Evolutionary conservation across 768 basidiomycete genomes (phyloP).

Genomic region (Gloeostereum incarnatum): DNA sequence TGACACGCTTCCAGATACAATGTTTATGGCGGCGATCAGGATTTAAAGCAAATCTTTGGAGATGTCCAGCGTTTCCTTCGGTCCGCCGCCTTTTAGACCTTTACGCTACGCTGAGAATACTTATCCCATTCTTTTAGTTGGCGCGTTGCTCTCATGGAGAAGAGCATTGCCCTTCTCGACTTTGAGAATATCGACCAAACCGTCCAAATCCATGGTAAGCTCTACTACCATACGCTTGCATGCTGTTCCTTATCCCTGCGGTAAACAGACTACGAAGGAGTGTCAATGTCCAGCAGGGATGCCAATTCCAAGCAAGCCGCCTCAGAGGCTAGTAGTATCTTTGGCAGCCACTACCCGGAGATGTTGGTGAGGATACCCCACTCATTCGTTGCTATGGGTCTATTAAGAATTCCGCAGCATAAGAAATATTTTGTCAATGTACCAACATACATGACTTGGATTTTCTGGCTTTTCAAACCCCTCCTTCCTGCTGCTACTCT

Average conservation of each 20-base stretch:
- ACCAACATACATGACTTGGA: slow-evolving; percentile 66
- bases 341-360: slow-evolving; percentile 73
- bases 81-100: slow-evolving; percentile 22
- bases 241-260: background rate
- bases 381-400: background rate
- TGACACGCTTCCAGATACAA: slow-evolving; percentile 46
- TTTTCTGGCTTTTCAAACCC: slow-evolving; percentile 80
- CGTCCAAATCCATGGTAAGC: slow-evolving; percentile 62
- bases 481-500: slow-evolving; percentile 64
- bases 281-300: slow-evolving; percentile 53
- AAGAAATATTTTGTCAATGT: slow-evolving; percentile 81
- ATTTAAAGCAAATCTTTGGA: slow-evolving; percentile 64
- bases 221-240: background rate
- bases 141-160: slow-evolving; percentile 75
- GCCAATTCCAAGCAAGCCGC: slow-evolving; percentile 75
- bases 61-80: slow-evolving; percentile 71
- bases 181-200: slow-evolving; percentile 67
- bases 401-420: slow-evolving; percentile 25
- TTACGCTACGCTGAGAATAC: slow-evolving; percentile 1
- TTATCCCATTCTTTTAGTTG: slow-evolving; percentile 30
- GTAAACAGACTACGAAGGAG: slow-evolving; percentile 64
- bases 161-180: slow-evolving; percentile 51
- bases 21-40: slow-evolving; percentile 62
- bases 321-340: slow-evolving; percentile 63
- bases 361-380: slow-evolving; percentile 40